Base-by-base conservation (phyloP, 371 early-diverging fungal species). In the Mucor saturninus region DNA sequence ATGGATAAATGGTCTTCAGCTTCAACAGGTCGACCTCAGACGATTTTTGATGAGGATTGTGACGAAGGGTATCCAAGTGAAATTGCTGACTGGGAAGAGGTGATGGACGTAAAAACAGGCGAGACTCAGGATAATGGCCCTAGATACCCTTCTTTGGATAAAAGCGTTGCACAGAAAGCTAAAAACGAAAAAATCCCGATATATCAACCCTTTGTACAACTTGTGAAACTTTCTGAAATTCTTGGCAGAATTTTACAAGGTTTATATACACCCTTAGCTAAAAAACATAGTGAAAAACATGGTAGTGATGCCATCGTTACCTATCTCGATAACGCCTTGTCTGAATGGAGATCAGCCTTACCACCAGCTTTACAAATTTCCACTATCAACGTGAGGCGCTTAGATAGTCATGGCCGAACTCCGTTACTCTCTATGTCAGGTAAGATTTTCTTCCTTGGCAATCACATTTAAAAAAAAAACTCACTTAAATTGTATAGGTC, bases 1-100 rank as follows among this genome's bases (percentile, higher is more conserved):
- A 69, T 82, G 71, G 90, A 89, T 59, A 77, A 82, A 56, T 83
- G 84, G 81, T 71, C 76, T 13, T 51, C 81, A 8, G 81, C 83
- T n/a, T 67, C 71, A 7, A 79, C 78, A n/a, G 83, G 83, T 5
- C 69, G 80, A 39, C 84, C 84, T n/a, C 76, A 80, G 42, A 76
- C 82, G 2, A 76, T 84, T 31, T 77, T 79, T 62, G 84, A 84
- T 48, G 78, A 77, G 59, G 80, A 79, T 53, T 79, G 78, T 54
- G 83, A 82, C 53, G 76, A 74, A 60, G 49, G 38, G 1, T 79
- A 79, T 58, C 76, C 81, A 13, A 73, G 54, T 8, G 83, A 82
- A 48, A 64, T 58, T 49, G 79, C 79, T 2, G 64, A 54, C 14
- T 73, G 76, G 75, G 77, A 77, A 38, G 83, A 79, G 59, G 74